Evolutionary conservation across 495 filamentous ascomycete genomes (phyloP).

Genomic region (Chaetomium cochliodes): DNA sequence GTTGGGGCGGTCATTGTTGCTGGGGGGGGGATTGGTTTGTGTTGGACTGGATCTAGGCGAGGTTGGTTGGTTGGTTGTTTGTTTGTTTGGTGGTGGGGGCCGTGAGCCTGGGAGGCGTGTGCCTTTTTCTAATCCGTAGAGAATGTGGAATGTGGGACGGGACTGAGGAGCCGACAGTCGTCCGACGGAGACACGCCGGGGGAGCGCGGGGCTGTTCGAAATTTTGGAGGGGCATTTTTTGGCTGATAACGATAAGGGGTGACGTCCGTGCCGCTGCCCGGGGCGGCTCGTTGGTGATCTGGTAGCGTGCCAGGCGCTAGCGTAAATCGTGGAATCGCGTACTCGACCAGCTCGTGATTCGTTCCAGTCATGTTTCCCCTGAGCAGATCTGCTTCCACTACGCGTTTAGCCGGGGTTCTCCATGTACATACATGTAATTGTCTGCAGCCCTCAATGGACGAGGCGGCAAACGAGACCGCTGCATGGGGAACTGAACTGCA

Average conservation of each 20-base stretch:
- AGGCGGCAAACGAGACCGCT: no score
- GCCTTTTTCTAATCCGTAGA: not conserved
- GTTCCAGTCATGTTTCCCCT: no score
- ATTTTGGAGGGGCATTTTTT: conserved; percentile 24
- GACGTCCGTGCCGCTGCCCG: no score
- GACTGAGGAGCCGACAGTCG: not conserved
- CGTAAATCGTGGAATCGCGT: no score
- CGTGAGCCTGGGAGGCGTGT: not conserved
- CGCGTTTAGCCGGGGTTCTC: no score
- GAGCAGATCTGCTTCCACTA: no score
- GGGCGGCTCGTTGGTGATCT: no score
- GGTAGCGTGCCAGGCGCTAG: no score
- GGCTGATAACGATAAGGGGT: conserved; percentile 22
- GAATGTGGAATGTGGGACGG: not conserved
- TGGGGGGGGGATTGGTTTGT: not conserved
- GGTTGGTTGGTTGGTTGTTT: not conserved
- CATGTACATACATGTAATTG: no score
- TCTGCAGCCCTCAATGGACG: no score
- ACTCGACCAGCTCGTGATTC: no score
- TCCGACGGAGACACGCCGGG: not conserved
- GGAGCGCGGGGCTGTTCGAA: conserved; percentile 18
- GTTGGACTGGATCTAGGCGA: not conserved
- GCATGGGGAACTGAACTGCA: no score
- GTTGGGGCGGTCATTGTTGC: conserved; percentile 14
- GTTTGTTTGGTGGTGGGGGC: not conserved